These are phyloP conservation scores for Alternaria atra DNA, from an alignment of 2,329 filamentous ascomycete species.

Conservation along the genomic window DNA sequence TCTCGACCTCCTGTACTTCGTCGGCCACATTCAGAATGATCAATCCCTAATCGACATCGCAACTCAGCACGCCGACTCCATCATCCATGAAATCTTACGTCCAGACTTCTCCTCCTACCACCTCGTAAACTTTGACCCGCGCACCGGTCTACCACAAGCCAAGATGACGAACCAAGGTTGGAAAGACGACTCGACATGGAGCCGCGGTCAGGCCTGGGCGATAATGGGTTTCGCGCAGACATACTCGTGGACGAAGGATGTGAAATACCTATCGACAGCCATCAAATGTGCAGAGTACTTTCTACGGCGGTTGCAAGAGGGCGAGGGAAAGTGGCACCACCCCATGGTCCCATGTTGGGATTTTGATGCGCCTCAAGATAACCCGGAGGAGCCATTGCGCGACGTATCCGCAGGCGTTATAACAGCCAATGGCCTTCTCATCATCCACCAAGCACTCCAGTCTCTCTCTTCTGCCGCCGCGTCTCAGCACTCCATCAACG, in stretches of 20 bases:
- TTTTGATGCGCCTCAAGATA: conserved; percentile 59
- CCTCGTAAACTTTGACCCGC: conserved; percentile 58
- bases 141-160: conserved; percentile 55
- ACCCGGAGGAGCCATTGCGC: conserved; percentile 41
- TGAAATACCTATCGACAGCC: conserved; percentile 55
- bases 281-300: conserved; percentile 59
- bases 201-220: conserved; percentile 61
- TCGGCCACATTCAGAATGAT: conserved; percentile 43
- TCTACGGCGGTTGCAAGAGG: conserved; percentile 51
- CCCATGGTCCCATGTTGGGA: conserved; percentile 59
- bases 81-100: conserved; percentile 49
- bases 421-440: conserved; percentile 54
- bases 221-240: conserved; percentile 60
- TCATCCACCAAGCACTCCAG: conserved; percentile 50
- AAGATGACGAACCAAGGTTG: conserved; percentile 61
- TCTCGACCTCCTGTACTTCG: conserved; percentile 52
- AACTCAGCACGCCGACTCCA: conserved; percentile 51
- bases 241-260: conserved; percentile 58
- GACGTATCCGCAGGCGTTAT: conserved; percentile 55
- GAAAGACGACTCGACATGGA: conserved; percentile 57
- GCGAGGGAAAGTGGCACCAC: conserved; percentile 39
- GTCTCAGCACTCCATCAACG: neutral
- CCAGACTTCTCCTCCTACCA: conserved; percentile 53
- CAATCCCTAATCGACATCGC: conserved; percentile 47
- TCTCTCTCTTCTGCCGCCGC: conserved; percentile 14